Percentiles rank a stretch among this genome's conserved stretches.
Conservation (phyloP, 106 monocot genomes). For the Allium fistulosum region DNA sequence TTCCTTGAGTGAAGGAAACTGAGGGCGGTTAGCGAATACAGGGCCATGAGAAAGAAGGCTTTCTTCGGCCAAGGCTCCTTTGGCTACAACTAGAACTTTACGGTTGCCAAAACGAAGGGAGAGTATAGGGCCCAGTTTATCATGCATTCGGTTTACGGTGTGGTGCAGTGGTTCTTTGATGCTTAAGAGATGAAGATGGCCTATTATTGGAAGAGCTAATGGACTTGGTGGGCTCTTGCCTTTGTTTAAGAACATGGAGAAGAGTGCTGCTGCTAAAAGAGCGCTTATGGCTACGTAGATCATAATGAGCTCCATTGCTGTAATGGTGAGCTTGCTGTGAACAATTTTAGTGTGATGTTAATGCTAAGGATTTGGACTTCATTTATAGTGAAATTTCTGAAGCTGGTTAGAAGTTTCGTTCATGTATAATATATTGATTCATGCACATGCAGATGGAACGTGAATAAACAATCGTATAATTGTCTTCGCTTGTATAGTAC, state of each 20-base stretch:
- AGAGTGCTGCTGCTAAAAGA: not conserved
- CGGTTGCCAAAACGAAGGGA: constrained; percentile 51
- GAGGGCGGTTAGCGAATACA: constrained; percentile 49
- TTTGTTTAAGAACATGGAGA: not conserved
- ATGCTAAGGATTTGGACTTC: too few species aligned
- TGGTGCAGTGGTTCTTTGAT: constrained; percentile 15
- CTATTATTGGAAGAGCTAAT: constrained; percentile 12
- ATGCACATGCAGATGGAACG: too few species aligned
- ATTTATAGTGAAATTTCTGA: too few species aligned
- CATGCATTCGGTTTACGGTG: constrained; percentile 9
- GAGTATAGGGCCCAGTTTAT: constrained; percentile 31
- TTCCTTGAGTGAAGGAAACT: constrained; percentile 16
- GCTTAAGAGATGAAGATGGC: constrained; percentile 10
- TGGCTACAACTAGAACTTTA: constrained; percentile 40
- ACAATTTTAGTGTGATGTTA: too few species aligned
- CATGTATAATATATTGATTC: too few species aligned
- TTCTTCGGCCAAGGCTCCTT: constrained; percentile 27
- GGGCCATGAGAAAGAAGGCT: constrained; percentile 38
- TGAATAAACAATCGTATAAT: too few species aligned
- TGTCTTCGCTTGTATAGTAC: too few species aligned
- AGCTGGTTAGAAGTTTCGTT: too few species aligned
- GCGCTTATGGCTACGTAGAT: too few species aligned
- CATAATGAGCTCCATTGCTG: too few species aligned
- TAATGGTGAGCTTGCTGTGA: too few species aligned
- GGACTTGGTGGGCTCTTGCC: constrained; percentile 11